phyloP scores from a whole-genome alignment of 163 green algal genomes.

The Scenedesmus sp. region DNA sequence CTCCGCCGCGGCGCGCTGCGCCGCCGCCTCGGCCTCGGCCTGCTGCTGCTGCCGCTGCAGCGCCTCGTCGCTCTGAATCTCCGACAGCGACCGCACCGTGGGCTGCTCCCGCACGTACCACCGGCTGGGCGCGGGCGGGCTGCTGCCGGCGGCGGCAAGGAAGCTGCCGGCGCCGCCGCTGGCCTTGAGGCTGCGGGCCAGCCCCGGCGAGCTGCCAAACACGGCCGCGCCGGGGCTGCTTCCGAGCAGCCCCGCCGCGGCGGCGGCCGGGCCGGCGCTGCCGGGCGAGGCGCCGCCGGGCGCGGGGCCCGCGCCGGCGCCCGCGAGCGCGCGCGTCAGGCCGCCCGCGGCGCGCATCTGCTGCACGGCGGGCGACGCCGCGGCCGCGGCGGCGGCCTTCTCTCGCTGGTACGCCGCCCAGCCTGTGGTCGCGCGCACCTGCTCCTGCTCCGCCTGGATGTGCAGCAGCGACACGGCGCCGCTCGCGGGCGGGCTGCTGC shows the following conservation, averaged over 20 bases:
- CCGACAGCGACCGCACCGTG: conserved; percentile 17
- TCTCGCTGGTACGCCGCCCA: conserved; percentile 41
- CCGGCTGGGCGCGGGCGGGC: conserved; percentile 19
- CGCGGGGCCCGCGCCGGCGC: too few relatives aligned
- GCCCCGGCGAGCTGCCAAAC: neutral
- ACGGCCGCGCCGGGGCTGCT: conserved; percentile 15
- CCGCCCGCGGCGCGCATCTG: conserved; percentile 32
- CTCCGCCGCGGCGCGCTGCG: neutral
- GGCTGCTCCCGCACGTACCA: conserved; percentile 40
- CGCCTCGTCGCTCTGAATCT: conserved; percentile 30
- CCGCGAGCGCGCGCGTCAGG: neutral
- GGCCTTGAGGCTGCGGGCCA: neutral
- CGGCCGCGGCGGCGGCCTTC: conserved; percentile 23
- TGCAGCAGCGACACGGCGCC: conserved; percentile 17
- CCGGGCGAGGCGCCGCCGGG: too few relatives aligned
- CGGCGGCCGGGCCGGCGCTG: neutral
- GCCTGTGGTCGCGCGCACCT: conserved; percentile 23
- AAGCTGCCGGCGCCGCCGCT: conserved; percentile 6
- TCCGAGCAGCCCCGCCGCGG: neutral
- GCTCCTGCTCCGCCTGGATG: conserved; percentile 40
- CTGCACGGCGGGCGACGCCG: neutral
- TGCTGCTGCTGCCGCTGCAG: conserved; percentile 11
- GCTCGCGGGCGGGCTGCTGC: conserved; percentile 24
- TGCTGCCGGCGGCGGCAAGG: conserved; percentile 30
- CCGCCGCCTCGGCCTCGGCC: neutral